Evolutionary conservation across 2,329 filamentous ascomycete species (phyloP), one percentile per base, ranked within the genome.

Genomic region (Aspergillus sp.): DNA sequence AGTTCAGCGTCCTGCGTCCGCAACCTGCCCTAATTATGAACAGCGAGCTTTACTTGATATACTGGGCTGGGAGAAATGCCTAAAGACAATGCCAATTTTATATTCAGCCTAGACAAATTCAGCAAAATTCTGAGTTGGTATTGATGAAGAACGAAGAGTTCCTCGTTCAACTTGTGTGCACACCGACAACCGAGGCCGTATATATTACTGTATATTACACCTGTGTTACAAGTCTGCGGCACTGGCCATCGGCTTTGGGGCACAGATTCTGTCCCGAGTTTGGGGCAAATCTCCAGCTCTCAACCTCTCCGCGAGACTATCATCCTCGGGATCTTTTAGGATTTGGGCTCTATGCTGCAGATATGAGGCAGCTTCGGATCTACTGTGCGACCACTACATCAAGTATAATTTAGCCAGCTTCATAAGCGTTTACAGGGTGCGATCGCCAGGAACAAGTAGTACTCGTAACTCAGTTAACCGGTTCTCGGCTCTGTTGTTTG

Each of bases 161-260:
- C 34, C 34, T 38, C 15, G 11, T 41, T 19, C 19, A 19, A 19
- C 19, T 41, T 41, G 34, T 15, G 11, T 15, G 11, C 45, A 50
- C 46, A 25, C 64, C 62, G 65, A 67, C 64, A 59, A 59, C 73
- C 70, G 71, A 72, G 70, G 68, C 58, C 58, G 11, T 11, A 7
- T 17, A 6, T 3, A 8, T 45, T 59, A 74, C 72, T 50, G 72
- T 74, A 73, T 69, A 55, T 62, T 75, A 75, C 72, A 51, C 4
- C 0, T 2, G 1, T 30, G 41, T 60, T 62, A 58, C 57, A 31
- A n/a, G 31, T 23, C 57, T 31, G 38, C 72, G 72, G 72, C 71
- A 74, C 60, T 68, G 65, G 61, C 49, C 17, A 17, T 69, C 71
- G 71, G 72, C 57, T 68, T 34, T 57, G n/a, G n/a, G 7, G 31